Conservation (phyloP, 192 early-diverging fungal species). For the Backusella sp. region DNA sequence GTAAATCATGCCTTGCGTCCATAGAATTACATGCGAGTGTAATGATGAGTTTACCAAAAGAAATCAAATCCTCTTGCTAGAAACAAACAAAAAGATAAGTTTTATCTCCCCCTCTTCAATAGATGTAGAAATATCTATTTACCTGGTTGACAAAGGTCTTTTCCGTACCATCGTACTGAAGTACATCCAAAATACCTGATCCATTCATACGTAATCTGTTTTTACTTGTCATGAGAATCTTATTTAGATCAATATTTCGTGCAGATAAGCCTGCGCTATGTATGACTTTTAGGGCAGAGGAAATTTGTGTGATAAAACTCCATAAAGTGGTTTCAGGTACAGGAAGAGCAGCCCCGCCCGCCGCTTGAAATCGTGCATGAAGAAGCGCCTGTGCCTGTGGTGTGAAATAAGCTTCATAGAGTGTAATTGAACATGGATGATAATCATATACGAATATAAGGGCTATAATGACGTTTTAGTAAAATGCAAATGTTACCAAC, state of each 20-base stretch:
- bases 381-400: conserved; percentile 46
- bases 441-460: conserved; percentile 96
- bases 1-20: conserved; percentile 64
- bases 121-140: not conserved
- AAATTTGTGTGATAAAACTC: conserved; percentile 80
- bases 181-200: conserved; percentile 70
- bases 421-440: conserved; percentile 78
- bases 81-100: not conserved
- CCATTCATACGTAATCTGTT: conserved; percentile 79
- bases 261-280: conserved; percentile 82
- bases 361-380: conserved; percentile 34
- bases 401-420: conserved; percentile 68
- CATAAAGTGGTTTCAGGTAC: conserved; percentile 74
- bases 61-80: conserved; percentile 82
- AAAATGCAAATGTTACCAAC: not conserved
- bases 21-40: conserved; percentile 75
- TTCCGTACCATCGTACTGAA: conserved; percentile 70
- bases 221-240: conserved; percentile 82
- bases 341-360: conserved; percentile 30
- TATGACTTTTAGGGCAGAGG: conserved; percentile 76
- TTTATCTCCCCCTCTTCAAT: not conserved
- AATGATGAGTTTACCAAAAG: conserved; percentile 80
- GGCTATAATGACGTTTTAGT: conserved; percentile 42
- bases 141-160: conserved; percentile 57
- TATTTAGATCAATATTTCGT: conserved; percentile 74